Evolutionary conservation across 805 yeast species (phyloP).

Genomic region (Candida piceae): DNA sequence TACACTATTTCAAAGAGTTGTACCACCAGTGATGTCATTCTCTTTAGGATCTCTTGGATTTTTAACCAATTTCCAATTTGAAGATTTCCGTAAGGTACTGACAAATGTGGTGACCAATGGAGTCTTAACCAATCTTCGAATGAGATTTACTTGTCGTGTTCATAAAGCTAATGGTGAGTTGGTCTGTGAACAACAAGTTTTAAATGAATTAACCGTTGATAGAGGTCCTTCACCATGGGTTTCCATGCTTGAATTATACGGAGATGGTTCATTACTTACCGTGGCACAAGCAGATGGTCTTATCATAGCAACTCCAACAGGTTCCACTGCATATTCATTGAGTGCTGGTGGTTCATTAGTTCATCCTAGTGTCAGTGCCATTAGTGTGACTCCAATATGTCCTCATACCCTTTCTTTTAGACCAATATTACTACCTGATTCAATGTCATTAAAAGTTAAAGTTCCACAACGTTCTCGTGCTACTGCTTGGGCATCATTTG

Average conservation of each 20-base stretch:
- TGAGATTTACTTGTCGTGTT: conserved; percentile 84
- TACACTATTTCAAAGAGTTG: conserved; percentile 74
- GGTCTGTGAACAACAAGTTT: conserved; percentile 65
- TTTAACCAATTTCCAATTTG: conserved; percentile 79
- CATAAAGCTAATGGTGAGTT: conserved; percentile 49
- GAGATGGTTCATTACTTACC: conserved; percentile 79
- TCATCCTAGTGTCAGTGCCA: conserved; percentile 90
- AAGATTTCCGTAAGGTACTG: conserved; percentile 58
- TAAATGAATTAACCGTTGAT: conserved; percentile 87
- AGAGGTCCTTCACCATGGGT: conserved; percentile 93
- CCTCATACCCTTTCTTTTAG: conserved; percentile 93
- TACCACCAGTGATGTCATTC: conserved; percentile 89
- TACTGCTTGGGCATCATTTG: conserved; percentile 96
- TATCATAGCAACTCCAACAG: conserved; percentile 91
- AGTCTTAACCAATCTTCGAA: conserved; percentile 71
- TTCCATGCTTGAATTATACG: conserved; percentile 82
- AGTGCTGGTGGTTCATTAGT: conserved; percentile 95
- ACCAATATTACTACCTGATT: conserved; percentile 88
- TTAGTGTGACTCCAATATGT: conserved; percentile 91
- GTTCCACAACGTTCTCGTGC: conserved; percentile 77
- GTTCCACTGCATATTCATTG: conserved; percentile 92
- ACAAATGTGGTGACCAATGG: conserved; percentile 60
- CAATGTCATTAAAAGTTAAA: conserved; percentile 77
- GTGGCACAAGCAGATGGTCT: conserved; percentile 93
- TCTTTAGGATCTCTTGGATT: conserved; percentile 91